A percentile compares a stretch with the other conserved stretches of the same genome.
phyloP scores from a whole-genome alignment of 1,284 basidiomycete species.

The Mycena sp. region DNA sequence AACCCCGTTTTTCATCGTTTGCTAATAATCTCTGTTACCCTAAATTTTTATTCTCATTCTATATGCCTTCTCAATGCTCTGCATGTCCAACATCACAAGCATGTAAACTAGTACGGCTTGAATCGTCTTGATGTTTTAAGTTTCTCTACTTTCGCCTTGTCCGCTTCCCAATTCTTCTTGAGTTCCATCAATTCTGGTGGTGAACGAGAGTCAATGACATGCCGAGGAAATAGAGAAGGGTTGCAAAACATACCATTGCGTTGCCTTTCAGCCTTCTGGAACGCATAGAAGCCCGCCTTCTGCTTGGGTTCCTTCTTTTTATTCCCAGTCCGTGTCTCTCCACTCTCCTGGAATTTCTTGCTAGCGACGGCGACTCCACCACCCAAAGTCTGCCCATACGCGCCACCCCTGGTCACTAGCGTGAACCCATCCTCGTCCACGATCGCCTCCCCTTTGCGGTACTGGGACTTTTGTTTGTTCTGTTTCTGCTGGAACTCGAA shows the following conservation, averaged over 20 bases:
- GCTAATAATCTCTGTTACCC: no score
- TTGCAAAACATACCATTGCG: conserved; percentile 78
- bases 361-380: conserved; percentile 84
- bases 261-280: conserved; percentile 90
- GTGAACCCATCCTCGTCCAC: conserved; percentile 95
- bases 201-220: conserved; percentile 14
- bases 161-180: conserved; percentile 84
- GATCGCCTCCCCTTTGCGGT: conserved; percentile 77
- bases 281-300: conserved; percentile 85
- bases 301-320: conserved; percentile 77
- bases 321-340: conserved; percentile 57
- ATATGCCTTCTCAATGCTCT: no score
- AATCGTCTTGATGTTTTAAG: conserved; percentile 82
- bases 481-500: conserved; percentile 80
- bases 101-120: conserved; percentile 75
- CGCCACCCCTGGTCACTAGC: conserved; percentile 87
- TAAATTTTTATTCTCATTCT: no score
- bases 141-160: conserved; percentile 88
- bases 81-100: no score
- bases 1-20: no score
- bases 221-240: conserved; percentile 2
- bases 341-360: conserved; percentile 73
- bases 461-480: conserved; percentile 59
- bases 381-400: conserved; percentile 86
- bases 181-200: conserved; percentile 76